Base-by-base conservation (phyloP, 1,284 basidiomycete genomes). In the Cutaneotrichosporon sp. region DNA sequence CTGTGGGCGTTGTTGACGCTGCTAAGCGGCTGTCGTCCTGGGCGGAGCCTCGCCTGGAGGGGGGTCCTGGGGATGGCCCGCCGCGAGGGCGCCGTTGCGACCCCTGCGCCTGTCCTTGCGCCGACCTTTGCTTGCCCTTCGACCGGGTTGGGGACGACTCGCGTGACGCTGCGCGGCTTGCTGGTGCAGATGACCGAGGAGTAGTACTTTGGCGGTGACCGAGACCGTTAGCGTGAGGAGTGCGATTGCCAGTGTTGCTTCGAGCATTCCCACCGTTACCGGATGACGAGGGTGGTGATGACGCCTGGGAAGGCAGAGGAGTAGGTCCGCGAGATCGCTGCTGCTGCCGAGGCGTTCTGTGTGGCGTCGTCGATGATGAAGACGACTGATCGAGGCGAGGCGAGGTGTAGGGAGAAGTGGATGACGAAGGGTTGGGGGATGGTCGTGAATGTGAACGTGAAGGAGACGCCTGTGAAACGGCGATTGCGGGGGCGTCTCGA, bases 221-320 rank as follows among this genome's bases (percentile, higher is more conserved):
- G 49, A 47, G 13, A 34, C 59, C 59, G 45, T 57, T 56, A 51
- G 42, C n/a, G 36, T 31, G 59, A 53, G 54, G 14, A 27, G 24
- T 8, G 55, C 45, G 46, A 50, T 57, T 46, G 22, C 45, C 14
- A 29, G 22, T n/a, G 33, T 47, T 7, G 33, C 46, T n/a, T 13
- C 47, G 47, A 31, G 47, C 27, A 31, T 50, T 46, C 24, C 11
- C 24, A 47, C 45, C 22, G 45, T 25, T 10, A 22, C 20, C 45
- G 3, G 47, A 31, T 27, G 46, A 29, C 11, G 46, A 3, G 24
- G 46, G 16, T 14, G 10, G 9, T 31, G 25, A 10, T 20, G 47
- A 20, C 25, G 16, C 16, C 14, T 31, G 24, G 24, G 47, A n/a
- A n/a, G 47, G 47, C 3, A 50, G 25, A 27, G 47, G 47, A 5